Conservation (phyloP, 1,284 basidiomycete genomes). For the Stereum hirsutum region DNA sequence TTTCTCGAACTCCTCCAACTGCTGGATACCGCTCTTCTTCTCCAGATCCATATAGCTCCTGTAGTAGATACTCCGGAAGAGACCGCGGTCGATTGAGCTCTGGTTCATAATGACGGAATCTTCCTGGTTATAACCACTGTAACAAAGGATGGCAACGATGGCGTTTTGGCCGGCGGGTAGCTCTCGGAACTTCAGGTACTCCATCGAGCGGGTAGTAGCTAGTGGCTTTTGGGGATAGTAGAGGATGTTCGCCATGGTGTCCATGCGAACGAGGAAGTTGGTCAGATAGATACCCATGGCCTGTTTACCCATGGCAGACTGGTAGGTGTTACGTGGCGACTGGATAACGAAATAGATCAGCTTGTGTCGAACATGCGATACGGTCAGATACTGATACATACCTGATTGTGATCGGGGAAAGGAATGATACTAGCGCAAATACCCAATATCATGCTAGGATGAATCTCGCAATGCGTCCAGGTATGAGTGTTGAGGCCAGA, state of each 20-base stretch:
- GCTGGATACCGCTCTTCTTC: slow-evolving; percentile 92
- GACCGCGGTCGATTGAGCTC: slow-evolving; percentile 93
- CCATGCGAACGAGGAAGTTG: slow-evolving; percentile 96
- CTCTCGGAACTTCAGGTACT: slow-evolving; percentile 96
- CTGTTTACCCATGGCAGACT: slow-evolving; percentile 99
- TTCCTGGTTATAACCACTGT: slow-evolving; percentile 99
- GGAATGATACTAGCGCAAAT: slow-evolving; percentile 99
- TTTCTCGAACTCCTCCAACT: slow-evolving; percentile 96
- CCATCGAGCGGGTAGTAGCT: slow-evolving; percentile 97
- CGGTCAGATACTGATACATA: too few species aligned
- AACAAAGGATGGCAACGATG: slow-evolving; percentile 96
- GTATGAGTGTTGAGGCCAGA: slow-evolving; percentile 65
- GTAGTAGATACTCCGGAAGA: slow-evolving; percentile 99
- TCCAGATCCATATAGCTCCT: slow-evolving; percentile 97
- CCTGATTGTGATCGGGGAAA: slow-evolving; percentile 99
- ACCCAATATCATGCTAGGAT: slow-evolving; percentile 98
- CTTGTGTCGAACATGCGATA: too few species aligned
- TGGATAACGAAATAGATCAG: too few species aligned
- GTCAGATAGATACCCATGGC: slow-evolving; percentile 98
- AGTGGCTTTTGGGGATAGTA: slow-evolving; percentile 99
- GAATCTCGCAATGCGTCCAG: slow-evolving; percentile 99
- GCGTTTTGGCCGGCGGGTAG: slow-evolving; percentile 97
- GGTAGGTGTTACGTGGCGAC: slow-evolving; percentile 99
- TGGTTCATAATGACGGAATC: slow-evolving; percentile 99
- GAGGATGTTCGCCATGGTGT: slow-evolving; percentile 97